Conservation (phyloP, 1,139 yeast species). For the Arxiozyma bovina region DNA sequence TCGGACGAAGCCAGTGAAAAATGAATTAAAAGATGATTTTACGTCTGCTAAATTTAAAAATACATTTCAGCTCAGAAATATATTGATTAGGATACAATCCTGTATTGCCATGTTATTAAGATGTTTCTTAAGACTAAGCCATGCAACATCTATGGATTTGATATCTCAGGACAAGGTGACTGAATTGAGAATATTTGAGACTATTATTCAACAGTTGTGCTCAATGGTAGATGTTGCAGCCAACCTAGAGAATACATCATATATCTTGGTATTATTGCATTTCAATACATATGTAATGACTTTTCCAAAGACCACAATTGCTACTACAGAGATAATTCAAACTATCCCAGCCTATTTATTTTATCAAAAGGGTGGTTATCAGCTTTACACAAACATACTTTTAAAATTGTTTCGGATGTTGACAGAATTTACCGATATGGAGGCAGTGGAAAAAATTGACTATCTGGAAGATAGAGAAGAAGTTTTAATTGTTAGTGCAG, state of each 20-base stretch:
- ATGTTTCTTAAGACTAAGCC: conserved; percentile 25
- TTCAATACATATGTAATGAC: conserved; percentile 25
- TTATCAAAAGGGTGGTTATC: conserved; percentile 41
- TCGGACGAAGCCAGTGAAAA: conserved; percentile 23
- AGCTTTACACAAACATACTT: conserved; percentile 18
- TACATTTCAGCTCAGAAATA: conserved; percentile 45
- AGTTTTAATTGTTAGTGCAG: conserved; percentile 36
- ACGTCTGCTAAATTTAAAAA: conserved; percentile 54
- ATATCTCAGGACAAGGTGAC: conserved; percentile 17
- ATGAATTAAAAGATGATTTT: conserved; percentile 34
- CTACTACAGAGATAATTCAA: conserved; percentile 27
- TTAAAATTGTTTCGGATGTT: conserved; percentile 15
- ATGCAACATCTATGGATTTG: conserved; percentile 20
- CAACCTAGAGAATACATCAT: conserved; percentile 17
- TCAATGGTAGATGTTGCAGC: conserved; percentile 18
- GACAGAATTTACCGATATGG: conserved; percentile 26
- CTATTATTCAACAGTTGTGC: conserved; percentile 17
- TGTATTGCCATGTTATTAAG: conserved; percentile 35
- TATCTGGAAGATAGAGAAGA: conserved; percentile 35
- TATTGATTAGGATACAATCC: conserved; percentile 44
- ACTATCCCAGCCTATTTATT: conserved; percentile 43
- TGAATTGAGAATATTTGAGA: conserved; percentile 27
- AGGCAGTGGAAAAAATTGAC: conserved; percentile 32
- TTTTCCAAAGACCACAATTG: conserved; percentile 24
- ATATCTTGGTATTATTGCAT: conserved; percentile 29